phyloP scores from a whole-genome alignment of 2,329 filamentous ascomycete species.

The Trichoderma lentiforme region DNA sequence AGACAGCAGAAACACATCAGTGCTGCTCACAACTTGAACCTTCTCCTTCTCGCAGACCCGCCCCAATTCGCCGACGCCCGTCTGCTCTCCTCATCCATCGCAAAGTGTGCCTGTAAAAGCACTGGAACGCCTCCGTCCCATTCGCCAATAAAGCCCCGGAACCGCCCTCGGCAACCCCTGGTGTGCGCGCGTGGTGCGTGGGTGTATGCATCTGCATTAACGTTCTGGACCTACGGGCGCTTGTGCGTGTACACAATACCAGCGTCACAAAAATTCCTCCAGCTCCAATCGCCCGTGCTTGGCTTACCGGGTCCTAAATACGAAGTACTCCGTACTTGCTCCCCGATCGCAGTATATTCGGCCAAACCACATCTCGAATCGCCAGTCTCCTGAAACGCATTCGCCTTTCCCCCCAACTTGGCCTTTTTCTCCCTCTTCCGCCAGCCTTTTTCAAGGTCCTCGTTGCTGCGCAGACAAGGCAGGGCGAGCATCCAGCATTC shows the following conservation, averaged over 20 bases:
- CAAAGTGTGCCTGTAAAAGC: conserved; percentile 2
- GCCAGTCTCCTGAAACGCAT: conserved; percentile 20
- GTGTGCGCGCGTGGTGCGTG: conserved; percentile 19
- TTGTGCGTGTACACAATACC: conserved; percentile 18
- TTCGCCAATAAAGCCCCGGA: conserved; percentile 19
- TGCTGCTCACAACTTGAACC: not conserved
- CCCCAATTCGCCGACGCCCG: conserved; percentile 11
- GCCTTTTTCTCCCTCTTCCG: not conserved
- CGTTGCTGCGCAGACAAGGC: conserved; percentile 4
- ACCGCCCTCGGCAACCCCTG: conserved; percentile 21
- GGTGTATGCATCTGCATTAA: conserved; percentile 17
- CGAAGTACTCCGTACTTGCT: conserved; percentile 18
- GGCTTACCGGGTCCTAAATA: not conserved
- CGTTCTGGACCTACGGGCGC: conserved; percentile 21
- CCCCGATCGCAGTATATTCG: conserved; percentile 18
- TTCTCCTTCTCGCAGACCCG: not conserved
- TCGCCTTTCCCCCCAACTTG: conserved; percentile 2
- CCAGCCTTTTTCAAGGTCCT: not conserved
- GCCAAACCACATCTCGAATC: conserved; percentile 20
- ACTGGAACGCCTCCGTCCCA: conserved; percentile 15
- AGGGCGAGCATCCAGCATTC: not conserved
- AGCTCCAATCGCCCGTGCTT: conserved; percentile 3
- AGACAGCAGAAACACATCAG: not conserved
- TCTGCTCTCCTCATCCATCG: not conserved
- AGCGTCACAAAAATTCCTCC: not conserved